These are phyloP conservation scores for Populus simonii DNA, from an alignment of 345 rosid genomes.

Conservation along the genomic window DNA sequence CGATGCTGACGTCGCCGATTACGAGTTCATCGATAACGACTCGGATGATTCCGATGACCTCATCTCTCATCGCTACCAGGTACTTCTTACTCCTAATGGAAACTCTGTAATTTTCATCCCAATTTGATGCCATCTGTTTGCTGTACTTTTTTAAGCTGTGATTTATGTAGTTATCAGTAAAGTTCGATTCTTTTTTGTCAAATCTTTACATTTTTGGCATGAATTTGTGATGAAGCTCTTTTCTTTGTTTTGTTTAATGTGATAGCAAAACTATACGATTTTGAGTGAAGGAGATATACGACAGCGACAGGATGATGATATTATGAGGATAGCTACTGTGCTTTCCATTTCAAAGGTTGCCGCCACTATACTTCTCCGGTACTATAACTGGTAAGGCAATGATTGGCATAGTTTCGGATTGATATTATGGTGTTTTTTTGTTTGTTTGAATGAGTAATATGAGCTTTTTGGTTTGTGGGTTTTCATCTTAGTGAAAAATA, in stretches of 20 bases:
- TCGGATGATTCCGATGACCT: slow-evolving; percentile 71
- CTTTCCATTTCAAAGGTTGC: slow-evolving; percentile 32
- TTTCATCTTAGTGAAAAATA: neutral
- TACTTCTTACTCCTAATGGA: neutral
- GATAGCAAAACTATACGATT: slow-evolving; percentile 29
- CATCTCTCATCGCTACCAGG: slow-evolving; percentile 65
- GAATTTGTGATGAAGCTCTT: neutral
- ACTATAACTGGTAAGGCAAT: slow-evolving; percentile 29
- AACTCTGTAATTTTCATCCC: neutral
- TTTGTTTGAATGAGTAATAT: neutral
- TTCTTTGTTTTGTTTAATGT: neutral
- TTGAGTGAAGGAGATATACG: slow-evolving; percentile 27
- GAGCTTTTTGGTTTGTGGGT: neutral
- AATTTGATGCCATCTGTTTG: neutral
- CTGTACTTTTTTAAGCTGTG: neutral
- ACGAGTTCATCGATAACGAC: slow-evolving; percentile 66
- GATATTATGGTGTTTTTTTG: neutral
- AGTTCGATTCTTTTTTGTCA: neutral
- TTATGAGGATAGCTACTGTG: slow-evolving; percentile 27
- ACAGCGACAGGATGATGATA: slow-evolving; percentile 29
- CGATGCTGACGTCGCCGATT: slow-evolving; percentile 56
- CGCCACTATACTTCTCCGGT: slow-evolving; percentile 28
- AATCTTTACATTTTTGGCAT: neutral
- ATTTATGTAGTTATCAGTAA: neutral
- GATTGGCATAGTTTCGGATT: neutral